Percentiles rank a stretch among this genome's conserved stretches.
Conservation (phyloP, 2,329 filamentous ascomycete genomes). For the Chaetomium strumarium region DNA sequence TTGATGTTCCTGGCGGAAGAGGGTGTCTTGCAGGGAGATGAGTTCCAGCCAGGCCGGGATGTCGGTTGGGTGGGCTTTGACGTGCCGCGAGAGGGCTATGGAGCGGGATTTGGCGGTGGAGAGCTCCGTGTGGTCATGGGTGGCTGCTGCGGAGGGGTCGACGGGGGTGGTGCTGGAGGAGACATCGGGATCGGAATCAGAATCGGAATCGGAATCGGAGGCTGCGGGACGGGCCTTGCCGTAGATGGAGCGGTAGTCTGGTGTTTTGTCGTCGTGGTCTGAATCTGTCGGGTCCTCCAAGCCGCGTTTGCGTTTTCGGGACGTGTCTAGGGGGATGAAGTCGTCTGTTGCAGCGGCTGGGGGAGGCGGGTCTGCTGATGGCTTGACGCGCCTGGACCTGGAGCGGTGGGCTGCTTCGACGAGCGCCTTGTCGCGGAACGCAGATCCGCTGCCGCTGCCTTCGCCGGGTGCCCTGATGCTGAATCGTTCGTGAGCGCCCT, state of each 20-base stretch:
- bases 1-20: constrained; percentile 50
- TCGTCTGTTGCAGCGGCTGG: constrained; percentile 30
- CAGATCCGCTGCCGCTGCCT: constrained; percentile 34
- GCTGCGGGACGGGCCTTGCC: constrained; percentile 42
- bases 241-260: constrained; percentile 61
- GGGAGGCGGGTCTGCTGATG: constrained; percentile 23
- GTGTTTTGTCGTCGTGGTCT: constrained; percentile 30
- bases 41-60: constrained; percentile 70
- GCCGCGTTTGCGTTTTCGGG: constrained; percentile 38
- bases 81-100: constrained; percentile 55
- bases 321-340: constrained; percentile 42
- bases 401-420: constrained; percentile 38
- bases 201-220: constrained; percentile 18
- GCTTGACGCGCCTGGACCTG: constrained; percentile 36
- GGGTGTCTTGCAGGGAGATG: constrained; percentile 68
- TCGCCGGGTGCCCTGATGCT: constrained; percentile 41
- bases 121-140: constrained; percentile 6
- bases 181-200: constrained; percentile 24
- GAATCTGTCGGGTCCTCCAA: too few species aligned
- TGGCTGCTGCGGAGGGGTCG: constrained; percentile 38
- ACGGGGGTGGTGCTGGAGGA: constrained; percentile 15
- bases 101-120: constrained; percentile 47
- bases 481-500: constrained; percentile 52
- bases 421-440: constrained; percentile 43
- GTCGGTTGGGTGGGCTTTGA: constrained; percentile 61